Evolutionary conservation across 2,329 filamentous ascomycete species (phyloP).

Genomic region (Cladosporium sp.): DNA sequence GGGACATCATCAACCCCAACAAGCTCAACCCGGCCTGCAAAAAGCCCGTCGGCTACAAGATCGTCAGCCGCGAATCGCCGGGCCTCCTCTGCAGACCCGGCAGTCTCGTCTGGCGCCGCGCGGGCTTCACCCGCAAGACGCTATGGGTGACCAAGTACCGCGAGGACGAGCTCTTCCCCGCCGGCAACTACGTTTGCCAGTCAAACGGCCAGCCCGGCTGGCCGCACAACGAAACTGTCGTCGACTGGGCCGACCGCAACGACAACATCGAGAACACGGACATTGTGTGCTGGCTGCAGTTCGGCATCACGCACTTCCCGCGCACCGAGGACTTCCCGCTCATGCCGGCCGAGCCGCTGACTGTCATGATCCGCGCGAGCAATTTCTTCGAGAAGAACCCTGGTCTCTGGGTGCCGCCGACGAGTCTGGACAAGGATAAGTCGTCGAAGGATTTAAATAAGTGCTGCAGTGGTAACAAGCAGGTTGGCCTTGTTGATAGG

Average conservation of each 20-base stretch:
- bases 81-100: conserved; percentile 50
- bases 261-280: conserved; percentile 50
- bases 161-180: conserved; percentile 55
- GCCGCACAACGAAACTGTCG: conserved; percentile 30
- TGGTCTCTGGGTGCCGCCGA: conserved; percentile 53
- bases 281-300: conserved; percentile 52
- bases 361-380: conserved; percentile 49
- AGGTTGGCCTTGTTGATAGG: background rate
- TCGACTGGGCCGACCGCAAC: conserved; percentile 46
- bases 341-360: conserved; percentile 51
- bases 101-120: conserved; percentile 48
- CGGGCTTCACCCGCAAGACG: conserved; percentile 52
- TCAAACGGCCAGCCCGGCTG: conserved; percentile 44
- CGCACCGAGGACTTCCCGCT: conserved; percentile 54
- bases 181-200: conserved; percentile 50
- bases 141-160: conserved; percentile 57
- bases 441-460: conserved; percentile 14
- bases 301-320: conserved; percentile 52
- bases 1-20: conserved; percentile 54
- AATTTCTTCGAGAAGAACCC: conserved; percentile 58
- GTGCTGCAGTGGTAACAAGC: background rate
- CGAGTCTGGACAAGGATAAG: conserved; percentile 28
- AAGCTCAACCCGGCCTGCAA: conserved; percentile 49
- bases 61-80: conserved; percentile 50
- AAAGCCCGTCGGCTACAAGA: conserved; percentile 52